Percentiles rank a stretch among this genome's conserved stretches.
Evolutionary conservation across 1,284 basidiomycete species (phyloP).

Genomic region (Cryptococcus wingfieldii): DNA sequence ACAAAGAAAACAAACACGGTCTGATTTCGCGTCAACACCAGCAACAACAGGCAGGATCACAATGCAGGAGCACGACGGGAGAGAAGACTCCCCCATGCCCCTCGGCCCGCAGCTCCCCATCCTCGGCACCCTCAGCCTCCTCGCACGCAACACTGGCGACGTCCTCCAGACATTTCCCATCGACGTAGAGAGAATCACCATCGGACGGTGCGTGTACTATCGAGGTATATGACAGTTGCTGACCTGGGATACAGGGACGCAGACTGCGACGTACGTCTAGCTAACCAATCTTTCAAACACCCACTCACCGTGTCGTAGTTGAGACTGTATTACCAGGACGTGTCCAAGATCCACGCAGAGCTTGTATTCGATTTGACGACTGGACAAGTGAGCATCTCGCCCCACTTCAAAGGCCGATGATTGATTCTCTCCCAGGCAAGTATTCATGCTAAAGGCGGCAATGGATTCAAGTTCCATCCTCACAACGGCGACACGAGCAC

Average conservation of each 20-base stretch:
- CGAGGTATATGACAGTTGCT: neutral
- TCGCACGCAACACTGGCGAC: constrained; percentile 30
- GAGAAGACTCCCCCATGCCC: constrained; percentile 19
- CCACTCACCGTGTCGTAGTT: constrained; percentile 21
- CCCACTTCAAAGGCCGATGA: neutral
- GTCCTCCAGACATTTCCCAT: constrained; percentile 32
- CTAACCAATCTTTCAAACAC: neutral
- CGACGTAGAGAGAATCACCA: constrained; percentile 33
- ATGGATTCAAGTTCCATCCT: constrained; percentile 30
- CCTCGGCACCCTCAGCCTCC: constrained; percentile 31
- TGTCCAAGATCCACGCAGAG: constrained; percentile 45
- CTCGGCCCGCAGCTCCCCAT: neutral
- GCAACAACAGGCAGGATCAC: no score
- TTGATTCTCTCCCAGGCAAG: constrained; percentile 23
- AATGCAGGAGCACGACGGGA: constrained; percentile 1
- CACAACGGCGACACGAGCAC: constrained; percentile 6
- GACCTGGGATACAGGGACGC: constrained; percentile 23
- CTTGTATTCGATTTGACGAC: constrained; percentile 41
- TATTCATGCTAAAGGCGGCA: constrained; percentile 35
- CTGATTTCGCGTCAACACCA: no score
- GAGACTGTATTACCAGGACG: constrained; percentile 43
- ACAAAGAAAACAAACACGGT: no score
- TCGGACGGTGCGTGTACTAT: constrained; percentile 31
- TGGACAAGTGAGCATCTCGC: constrained; percentile 27
- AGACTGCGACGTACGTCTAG: constrained; percentile 35